Evolutionary conservation across 768 basidiomycete genomes (phyloP).

Genomic region (Austroboletus festivus): DNA sequence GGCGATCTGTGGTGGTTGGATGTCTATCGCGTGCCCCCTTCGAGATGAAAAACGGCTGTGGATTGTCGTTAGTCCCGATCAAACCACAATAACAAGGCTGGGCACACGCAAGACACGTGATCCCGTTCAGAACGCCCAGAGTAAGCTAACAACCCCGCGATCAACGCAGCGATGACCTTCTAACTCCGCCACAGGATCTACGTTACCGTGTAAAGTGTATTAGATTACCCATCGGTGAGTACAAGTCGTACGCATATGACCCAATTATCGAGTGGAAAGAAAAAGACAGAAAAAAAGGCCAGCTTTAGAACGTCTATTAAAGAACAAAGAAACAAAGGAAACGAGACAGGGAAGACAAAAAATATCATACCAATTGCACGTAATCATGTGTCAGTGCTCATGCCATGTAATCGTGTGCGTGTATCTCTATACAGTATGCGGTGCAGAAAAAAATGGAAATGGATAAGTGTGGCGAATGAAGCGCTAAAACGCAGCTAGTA

Average conservation of each 20-base stretch:
- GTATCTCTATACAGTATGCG: conserved; percentile 11
- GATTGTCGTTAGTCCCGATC: no score
- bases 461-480: background rate
- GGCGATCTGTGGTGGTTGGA: background rate
- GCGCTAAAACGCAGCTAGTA: background rate
- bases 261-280: background rate
- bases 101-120: background rate
- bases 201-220: no score
- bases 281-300: background rate
- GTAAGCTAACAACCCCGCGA: background rate
- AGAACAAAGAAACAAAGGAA: background rate
- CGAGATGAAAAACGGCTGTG: no score
- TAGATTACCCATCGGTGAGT: no score
- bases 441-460: conserved; percentile 6
- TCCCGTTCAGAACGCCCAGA: no score
- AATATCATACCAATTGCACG: conserved; percentile 6
- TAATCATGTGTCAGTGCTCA: background rate
- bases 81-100: background rate
- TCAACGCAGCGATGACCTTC: background rate
- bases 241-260: no score
- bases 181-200: conserved; percentile 13
- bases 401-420: conserved; percentile 17
- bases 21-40: no score
- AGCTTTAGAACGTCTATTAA: background rate
- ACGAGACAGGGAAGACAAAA: background rate